phyloP scores from a whole-genome alignment of 75 land plant species.

The Sequoiadendron giganteum region DNA sequence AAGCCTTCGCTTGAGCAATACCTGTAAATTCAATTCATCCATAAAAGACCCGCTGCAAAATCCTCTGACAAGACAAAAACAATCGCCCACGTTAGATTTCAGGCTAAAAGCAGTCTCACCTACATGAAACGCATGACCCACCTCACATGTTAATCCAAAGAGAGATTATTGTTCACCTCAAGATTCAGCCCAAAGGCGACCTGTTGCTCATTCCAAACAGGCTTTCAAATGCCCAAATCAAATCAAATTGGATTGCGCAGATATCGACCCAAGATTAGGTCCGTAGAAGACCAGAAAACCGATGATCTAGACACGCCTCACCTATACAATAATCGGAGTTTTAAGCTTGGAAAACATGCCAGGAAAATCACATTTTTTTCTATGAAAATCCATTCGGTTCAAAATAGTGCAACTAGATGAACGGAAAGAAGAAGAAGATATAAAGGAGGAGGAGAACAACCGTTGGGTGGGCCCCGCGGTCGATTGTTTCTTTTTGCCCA shows the following conservation, averaged over 20 bases:
- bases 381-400: background rate
- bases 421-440: background rate
- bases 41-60: background rate
- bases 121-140: background rate
- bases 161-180: background rate
- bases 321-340: background rate
- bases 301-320: background rate
- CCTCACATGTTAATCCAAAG: background rate
- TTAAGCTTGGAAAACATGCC: background rate
- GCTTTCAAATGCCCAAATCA: background rate
- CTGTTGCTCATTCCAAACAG: background rate
- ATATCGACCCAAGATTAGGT: background rate
- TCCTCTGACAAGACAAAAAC: background rate
- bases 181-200: background rate
- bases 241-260: background rate
- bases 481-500: background rate
- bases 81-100: background rate
- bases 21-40: background rate
- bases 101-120: background rate
- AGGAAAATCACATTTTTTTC: background rate
- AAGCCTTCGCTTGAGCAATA: background rate
- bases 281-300: background rate
- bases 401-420: background rate
- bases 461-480: background rate
- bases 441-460: too few relatives aligned